Base-by-base conservation (phyloP, 2,329 filamentous ascomycete species). In the Venturia asperata region DNA sequence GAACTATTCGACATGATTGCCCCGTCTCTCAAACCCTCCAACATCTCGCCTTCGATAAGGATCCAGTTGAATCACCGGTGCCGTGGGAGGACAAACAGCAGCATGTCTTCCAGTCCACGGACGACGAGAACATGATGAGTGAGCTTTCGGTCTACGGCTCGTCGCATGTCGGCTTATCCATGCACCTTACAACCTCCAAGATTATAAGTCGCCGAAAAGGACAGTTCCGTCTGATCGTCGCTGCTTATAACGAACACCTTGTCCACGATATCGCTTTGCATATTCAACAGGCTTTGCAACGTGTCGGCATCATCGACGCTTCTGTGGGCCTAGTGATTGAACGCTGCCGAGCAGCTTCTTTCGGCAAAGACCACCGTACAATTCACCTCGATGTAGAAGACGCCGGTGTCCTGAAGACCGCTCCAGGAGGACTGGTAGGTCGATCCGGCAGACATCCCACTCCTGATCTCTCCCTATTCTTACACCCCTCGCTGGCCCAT, bases 391-490 rank as follows among this genome's bases (percentile, higher is more conserved):
- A 47, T n/a, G 24, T 64, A 17, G 47, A 64, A 24, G 34, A 27
- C 17, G 21, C 6, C n/a, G 60, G 37, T 61, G 39, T 34, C 13
- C 15, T 42, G 39, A 34, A 42, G 11, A 61, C 39, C 34, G 42
- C 42, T 10, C 39, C 37, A 34, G 60, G 60, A 4, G 42, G 42
- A 19, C n/a, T 45, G 2, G 42, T 61, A 17, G 60, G 42, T 7
- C 52, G 27, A 21, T 58, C 52, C 19, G 30, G 52, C 27, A 58
- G 19, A n/a, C 52, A 58, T 37, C 52, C 52, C 37, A 42, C 60
- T 24, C 60, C 60, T 27, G 58, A 65, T 58, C 52, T 65, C 43
- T 56, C 58, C n/a, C 24, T 65, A 10, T 65, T 65, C 43, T 30
- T 65, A 39, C 64, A 65, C 30, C 41, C 64, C 15, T 61, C 64